Conservation (phyloP, 495 filamentous ascomycete genomes). For the Daldinia bambusicola region DNA sequence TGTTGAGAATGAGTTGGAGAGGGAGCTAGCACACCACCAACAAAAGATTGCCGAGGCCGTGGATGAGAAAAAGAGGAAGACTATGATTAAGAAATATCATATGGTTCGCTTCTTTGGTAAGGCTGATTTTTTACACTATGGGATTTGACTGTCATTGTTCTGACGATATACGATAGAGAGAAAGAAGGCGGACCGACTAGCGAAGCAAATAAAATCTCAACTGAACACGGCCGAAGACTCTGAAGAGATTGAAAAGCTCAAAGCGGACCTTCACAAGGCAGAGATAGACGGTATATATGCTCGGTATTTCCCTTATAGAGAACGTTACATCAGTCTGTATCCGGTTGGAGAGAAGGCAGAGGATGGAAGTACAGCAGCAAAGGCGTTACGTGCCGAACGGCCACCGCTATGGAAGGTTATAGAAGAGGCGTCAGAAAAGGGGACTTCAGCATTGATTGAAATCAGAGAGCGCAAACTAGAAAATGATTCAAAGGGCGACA, state of each 20-base stretch:
- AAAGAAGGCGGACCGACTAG: slow-evolving; percentile 79
- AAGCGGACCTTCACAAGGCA: slow-evolving; percentile 70
- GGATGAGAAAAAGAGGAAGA: slow-evolving; percentile 68
- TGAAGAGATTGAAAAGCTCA: slow-evolving; percentile 61
- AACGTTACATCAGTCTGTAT: slow-evolving; percentile 84
- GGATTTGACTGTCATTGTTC: neutral
- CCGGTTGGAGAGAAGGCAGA: slow-evolving; percentile 51
- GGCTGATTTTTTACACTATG: slow-evolving; percentile 25
- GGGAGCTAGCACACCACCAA: slow-evolving; percentile 79
- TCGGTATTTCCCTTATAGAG: slow-evolving; percentile 79
- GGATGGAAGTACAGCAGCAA: slow-evolving; percentile 50
- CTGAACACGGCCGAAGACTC: slow-evolving; percentile 59
- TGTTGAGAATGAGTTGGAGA: slow-evolving; percentile 78
- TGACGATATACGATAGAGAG: slow-evolving; percentile 66
- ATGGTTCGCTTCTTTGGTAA: slow-evolving; percentile 91
- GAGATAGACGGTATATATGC: slow-evolving; percentile 89
- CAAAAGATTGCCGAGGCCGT: slow-evolving; percentile 70
- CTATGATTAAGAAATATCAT: slow-evolving; percentile 88
- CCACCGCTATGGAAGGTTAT: slow-evolving; percentile 76
- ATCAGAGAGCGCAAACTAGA: slow-evolving; percentile 43
- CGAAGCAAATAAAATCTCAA: slow-evolving; percentile 70
- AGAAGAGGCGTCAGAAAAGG: slow-evolving; percentile 74
- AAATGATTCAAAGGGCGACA: slow-evolving; percentile 10
- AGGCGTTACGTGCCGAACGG: slow-evolving; percentile 52
- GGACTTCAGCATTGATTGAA: slow-evolving; percentile 40